These are phyloP conservation scores for Nicotiana rustica DNA, from an alignment of 305 asterid species.

Conservation along the genomic window DNA sequence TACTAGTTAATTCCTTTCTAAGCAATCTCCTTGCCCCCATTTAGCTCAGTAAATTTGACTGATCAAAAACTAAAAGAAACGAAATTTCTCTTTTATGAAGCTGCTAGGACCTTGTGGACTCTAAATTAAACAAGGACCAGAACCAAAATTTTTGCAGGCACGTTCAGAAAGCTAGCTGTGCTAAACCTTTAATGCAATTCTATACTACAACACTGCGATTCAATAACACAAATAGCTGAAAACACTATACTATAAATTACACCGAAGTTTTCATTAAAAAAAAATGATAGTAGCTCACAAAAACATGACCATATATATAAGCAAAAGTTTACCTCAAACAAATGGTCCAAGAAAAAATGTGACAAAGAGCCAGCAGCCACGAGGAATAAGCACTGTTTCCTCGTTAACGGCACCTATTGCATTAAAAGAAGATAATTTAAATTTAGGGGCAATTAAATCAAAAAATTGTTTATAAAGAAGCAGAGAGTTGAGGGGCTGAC, in stretches of 20 bases:
- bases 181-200: not conserved
- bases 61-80: not conserved
- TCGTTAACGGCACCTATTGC: conserved; percentile 66
- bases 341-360: conserved; percentile 86
- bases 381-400: conserved; percentile 75
- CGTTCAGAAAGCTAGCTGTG: too few species aligned
- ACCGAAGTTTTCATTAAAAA: not conserved
- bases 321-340: conserved; percentile 71
- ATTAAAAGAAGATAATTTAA: not conserved
- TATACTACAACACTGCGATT: not conserved
- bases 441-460: not conserved
- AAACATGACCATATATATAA: not conserved
- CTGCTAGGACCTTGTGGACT: not conserved
- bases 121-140: not conserved
- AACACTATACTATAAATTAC: not conserved
- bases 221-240: conserved; percentile 1
- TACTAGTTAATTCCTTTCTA: too few species aligned
- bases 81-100: not conserved
- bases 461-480: not conserved
- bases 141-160: not conserved
- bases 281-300: not conserved
- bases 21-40: not conserved
- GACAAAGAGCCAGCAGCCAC: conserved; percentile 83
- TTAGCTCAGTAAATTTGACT: not conserved
- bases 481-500: conserved; percentile 43